These are phyloP conservation scores for Chlorociboria aeruginascens DNA, from an alignment of 495 filamentous ascomycete genomes.

Conservation along the genomic window DNA sequence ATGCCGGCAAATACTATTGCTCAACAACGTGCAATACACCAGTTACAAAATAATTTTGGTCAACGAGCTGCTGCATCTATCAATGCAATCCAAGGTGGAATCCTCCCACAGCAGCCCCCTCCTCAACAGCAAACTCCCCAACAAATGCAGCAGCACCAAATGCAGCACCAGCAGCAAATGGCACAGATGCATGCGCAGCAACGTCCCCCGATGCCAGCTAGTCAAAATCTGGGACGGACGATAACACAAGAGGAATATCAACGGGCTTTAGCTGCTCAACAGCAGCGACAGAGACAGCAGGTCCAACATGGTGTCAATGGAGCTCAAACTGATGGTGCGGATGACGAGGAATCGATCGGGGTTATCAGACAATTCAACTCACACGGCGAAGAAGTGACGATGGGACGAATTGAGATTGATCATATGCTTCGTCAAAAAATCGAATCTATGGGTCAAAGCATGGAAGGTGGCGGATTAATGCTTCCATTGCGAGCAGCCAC, in stretches of 20 bases:
- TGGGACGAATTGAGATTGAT: slow-evolving; percentile 46
- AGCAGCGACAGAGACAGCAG: slow-evolving; percentile 15
- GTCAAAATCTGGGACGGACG: slow-evolving; percentile 25
- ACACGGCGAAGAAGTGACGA: slow-evolving; percentile 26
- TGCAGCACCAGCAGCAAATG: slow-evolving; percentile 2
- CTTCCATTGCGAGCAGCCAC: slow-evolving; percentile 43
- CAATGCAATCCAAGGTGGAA: slow-evolving; percentile 39
- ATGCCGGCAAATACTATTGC: slow-evolving; percentile 30
- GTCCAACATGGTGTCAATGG: slow-evolving; percentile 24
- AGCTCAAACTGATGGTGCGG: slow-evolving; percentile 65
- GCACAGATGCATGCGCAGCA: slow-evolving; percentile 23
- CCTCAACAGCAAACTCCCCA: slow-evolving; percentile 3
- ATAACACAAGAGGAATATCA: slow-evolving; percentile 14
- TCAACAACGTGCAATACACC: slow-evolving; percentile 51
- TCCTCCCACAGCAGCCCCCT: slow-evolving; percentile 6
- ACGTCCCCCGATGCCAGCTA: slow-evolving; percentile 13
- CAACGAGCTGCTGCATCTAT: slow-evolving; percentile 57
- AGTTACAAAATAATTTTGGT: slow-evolving; percentile 61
- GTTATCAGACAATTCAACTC: slow-evolving; percentile 34
- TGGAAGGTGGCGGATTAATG: slow-evolving; percentile 78
- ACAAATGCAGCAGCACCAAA: slow-evolving; percentile 9
- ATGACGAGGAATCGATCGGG: slow-evolving; percentile 42
- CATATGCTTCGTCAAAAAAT: slow-evolving; percentile 51
- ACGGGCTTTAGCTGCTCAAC: slow-evolving; percentile 9
- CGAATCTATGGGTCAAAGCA: slow-evolving; percentile 49